Base-by-base conservation (phyloP, 768 basidiomycete genomes). In the Termitomyces sp. region DNA sequence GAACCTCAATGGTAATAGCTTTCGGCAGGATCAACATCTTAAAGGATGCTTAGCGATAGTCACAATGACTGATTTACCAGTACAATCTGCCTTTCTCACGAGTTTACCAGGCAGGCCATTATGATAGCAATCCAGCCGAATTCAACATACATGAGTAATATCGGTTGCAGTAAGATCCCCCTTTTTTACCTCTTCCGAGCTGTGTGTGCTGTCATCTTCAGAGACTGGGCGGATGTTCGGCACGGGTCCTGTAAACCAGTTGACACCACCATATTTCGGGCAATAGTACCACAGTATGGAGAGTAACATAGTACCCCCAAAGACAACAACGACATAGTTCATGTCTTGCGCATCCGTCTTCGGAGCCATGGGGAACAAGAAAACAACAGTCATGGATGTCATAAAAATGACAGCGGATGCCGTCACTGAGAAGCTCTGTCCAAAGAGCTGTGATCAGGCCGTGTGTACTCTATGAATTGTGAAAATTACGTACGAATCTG, bases 241-340 rank as follows among this genome's bases (percentile, higher is more conserved):
- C 36, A 67, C 54, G 2, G 66, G 66, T 16, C 66, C 71, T 12
- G 62, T 64, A 31, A 71, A 71, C 69, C 68, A 70, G 47, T 70
- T 62, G 5, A 68, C 64, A 5, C 68, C 68, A 5, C 70, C 71
- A 18, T 70, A 68, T 44, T 76, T 73, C 3, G 83, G 83, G 58
- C 80, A 76, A 67, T 83, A 87, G 65, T 84, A 87, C 78, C 81
- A 87, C 0, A 72, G 53, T 7, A 85, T 59, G 6, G 83, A 82
- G 24, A 86, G 74, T 1, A 74, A 37, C 58, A 86, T 68, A 1
- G 82, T 72, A 2, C 81, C 84, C 0, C 79, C 80, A 1, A 83
- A 65, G 2, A 88, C 85, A 42, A 85, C 83, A 44, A 83, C 71
- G 0, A 79, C 77, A 57, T 87, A 88, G 68, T 88, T 87, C 84